Evolutionary conservation across 2,329 filamentous ascomycete genomes (phyloP).

Genomic region (Neurospora sp.): DNA sequence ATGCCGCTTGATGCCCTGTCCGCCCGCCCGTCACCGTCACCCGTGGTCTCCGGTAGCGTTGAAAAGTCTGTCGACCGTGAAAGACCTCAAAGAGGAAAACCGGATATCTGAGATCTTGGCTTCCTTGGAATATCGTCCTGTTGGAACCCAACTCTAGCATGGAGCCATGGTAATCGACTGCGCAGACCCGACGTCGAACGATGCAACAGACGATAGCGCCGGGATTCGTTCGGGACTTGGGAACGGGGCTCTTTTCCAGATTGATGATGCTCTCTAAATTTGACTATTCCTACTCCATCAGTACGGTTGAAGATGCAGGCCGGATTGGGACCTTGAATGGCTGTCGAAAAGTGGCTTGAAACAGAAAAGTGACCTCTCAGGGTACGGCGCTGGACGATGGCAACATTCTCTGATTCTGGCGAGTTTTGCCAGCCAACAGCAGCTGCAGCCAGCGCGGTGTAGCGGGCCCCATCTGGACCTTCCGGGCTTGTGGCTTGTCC

Average conservation of each 20-base stretch:
- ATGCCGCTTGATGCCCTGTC: background rate
- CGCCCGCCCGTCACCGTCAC: background rate
- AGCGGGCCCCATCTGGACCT: constrained; percentile 4
- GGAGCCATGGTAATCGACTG: background rate
- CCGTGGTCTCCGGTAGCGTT: background rate
- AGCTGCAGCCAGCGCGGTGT: constrained; percentile 4
- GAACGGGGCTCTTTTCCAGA: background rate
- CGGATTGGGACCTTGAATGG: background rate
- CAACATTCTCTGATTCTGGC: background rate
- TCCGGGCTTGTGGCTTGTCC: constrained; percentile 5
- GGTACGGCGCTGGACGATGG: background rate
- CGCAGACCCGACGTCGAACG: background rate
- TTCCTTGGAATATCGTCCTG: background rate
- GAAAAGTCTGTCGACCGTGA: background rate
- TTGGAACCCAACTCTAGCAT: background rate
- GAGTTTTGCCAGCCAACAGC: constrained; percentile 6
- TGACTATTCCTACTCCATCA: background rate
- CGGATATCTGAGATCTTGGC: background rate
- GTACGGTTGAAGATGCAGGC: background rate
- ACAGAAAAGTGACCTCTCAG: background rate
- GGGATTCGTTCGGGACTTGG: background rate
- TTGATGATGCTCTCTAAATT: background rate
- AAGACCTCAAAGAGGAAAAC: background rate
- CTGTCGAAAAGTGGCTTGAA: background rate
- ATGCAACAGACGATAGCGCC: background rate